Percentiles rank a stretch among this genome's conserved stretches.
Conservation (phyloP, 2,329 filamentous ascomycete species). For the Alternaria dauci region DNA sequence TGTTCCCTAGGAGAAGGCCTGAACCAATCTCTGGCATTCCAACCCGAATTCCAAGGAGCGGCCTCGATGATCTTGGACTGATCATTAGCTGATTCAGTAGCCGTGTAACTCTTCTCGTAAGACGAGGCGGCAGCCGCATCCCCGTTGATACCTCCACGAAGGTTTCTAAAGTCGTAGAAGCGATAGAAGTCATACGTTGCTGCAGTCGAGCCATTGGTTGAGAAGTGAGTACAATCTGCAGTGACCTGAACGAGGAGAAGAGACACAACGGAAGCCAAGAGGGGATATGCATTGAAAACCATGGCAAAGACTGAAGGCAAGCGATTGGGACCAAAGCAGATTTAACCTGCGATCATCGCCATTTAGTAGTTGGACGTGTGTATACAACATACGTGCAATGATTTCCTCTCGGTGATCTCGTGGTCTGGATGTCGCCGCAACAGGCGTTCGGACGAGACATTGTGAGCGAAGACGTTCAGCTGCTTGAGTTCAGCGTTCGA, state of each 20-base stretch:
- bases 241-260: neutral
- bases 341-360: neutral
- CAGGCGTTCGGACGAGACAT: neutral
- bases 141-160: neutral
- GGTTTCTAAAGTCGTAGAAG: constrained; percentile 26
- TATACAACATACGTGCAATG: constrained; percentile 4
- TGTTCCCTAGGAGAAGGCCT: constrained; percentile 4
- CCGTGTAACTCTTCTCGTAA: neutral
- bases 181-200: constrained; percentile 23
- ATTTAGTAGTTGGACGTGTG: neutral
- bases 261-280: constrained; percentile 1
- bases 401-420: neutral
- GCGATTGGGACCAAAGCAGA: neutral
- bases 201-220: constrained; percentile 18
- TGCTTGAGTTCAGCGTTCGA: neutral
- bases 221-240: constrained; percentile 21
- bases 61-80: constrained; percentile 12
- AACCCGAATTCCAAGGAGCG: constrained; percentile 17
- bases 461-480: neutral
- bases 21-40: constrained; percentile 14
- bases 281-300: neutral
- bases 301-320: neutral
- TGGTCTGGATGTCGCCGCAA: neutral
- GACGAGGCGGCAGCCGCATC: neutral
- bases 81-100: neutral